Conservation (phyloP, 2,329 filamentous ascomycete species). For the Cercospora nicotianae region DNA sequence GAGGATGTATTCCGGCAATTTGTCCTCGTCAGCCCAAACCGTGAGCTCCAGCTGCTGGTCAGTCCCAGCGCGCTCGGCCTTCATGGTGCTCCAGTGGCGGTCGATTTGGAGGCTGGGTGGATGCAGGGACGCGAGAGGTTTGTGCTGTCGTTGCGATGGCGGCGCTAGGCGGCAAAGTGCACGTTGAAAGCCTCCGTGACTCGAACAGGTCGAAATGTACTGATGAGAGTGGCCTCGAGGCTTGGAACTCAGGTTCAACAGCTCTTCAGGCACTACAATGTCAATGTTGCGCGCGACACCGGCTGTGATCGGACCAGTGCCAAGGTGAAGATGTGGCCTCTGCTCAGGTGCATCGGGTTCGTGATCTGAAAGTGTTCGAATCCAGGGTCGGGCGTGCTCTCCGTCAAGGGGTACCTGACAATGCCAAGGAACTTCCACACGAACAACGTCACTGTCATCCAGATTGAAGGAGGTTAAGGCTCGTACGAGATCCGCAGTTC, state of each 20-base stretch:
- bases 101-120: background rate
- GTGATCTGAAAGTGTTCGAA: background rate
- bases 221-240: background rate
- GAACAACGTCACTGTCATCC: background rate
- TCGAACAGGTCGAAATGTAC: background rate
- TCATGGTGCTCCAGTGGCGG: slow-evolving; percentile 36
- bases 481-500: too few relatives aligned
- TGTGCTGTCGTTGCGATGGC: background rate
- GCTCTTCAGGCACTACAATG: background rate
- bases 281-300: background rate
- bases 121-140: background rate
- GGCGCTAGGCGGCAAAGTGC: background rate
- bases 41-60: slow-evolving; percentile 39
- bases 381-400: background rate
- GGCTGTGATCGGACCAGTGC: background rate
- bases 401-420: background rate
- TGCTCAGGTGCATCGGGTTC: background rate
- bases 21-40: slow-evolving; percentile 30
- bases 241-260: background rate
- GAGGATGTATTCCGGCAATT: slow-evolving; percentile 40
- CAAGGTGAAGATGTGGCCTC: background rate
- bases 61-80: slow-evolving; percentile 37
- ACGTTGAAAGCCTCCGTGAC: background rate
- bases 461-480: background rate
- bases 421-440: background rate